Percentiles rank a stretch among this genome's conserved stretches.
Conservation (phyloP, 306 rosid genomes). For the Gleditsia sinensis region DNA sequence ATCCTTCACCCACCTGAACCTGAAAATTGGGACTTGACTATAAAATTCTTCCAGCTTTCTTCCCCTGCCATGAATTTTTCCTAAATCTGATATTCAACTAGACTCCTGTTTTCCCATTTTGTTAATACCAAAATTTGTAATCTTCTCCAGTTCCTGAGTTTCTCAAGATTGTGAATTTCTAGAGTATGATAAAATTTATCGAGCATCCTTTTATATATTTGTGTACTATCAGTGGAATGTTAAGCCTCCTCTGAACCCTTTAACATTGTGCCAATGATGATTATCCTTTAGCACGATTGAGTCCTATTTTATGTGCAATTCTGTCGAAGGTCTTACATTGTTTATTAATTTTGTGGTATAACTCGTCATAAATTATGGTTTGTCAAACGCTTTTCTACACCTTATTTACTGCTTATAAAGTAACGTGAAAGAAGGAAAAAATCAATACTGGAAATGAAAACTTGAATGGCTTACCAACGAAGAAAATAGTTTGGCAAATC, state of each 20-base stretch:
- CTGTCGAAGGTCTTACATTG: no score
- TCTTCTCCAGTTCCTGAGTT: background rate
- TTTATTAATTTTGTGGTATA: no score
- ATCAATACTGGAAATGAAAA: background rate
- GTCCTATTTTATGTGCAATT: no score
- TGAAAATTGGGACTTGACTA: slow-evolving; percentile 18
- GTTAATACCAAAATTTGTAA: background rate
- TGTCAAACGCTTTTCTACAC: background rate
- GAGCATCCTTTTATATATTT: background rate
- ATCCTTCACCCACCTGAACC: slow-evolving; percentile 13
- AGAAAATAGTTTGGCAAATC: background rate
- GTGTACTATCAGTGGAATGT: background rate
- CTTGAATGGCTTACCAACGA: background rate
- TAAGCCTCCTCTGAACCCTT: slow-evolving; percentile 7
- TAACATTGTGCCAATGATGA: no score
- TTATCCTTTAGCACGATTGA: no score
- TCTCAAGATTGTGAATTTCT: slow-evolving; percentile 5
- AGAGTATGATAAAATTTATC: background rate
- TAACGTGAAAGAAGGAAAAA: background rate
- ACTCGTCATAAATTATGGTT: background rate
- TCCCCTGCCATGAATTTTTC: slow-evolving; percentile 13
- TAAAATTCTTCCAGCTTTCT: slow-evolving; percentile 13
- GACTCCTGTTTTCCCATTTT: slow-evolving; percentile 1
- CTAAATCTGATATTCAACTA: background rate
- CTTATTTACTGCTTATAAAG: background rate